Conservation (phyloP, 1,284 basidiomycete genomes). For the Gyrodon tennesseensis region DNA sequence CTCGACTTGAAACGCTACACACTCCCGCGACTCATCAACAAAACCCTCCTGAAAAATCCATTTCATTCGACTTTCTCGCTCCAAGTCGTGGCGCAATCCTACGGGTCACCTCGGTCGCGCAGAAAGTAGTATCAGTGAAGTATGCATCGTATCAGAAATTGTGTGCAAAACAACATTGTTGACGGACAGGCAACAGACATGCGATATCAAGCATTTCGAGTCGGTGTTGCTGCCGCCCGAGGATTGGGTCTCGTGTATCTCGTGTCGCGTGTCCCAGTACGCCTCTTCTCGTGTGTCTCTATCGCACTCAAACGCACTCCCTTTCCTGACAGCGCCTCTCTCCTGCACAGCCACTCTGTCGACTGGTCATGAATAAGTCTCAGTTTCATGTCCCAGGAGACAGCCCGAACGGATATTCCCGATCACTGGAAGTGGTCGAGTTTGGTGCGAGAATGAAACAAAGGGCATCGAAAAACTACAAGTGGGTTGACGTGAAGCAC, state of each 20-base stretch:
- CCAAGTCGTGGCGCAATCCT: conserved; percentile 80
- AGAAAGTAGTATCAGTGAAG: conserved; percentile 37
- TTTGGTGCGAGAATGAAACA: too few species aligned
- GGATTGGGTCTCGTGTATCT: conserved; percentile 92
- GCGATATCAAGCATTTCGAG: conserved; percentile 94
- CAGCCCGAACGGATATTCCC: too few species aligned
- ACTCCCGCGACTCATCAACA: conserved; percentile 97
- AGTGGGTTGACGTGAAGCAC: too few species aligned
- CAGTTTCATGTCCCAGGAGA: too few species aligned
- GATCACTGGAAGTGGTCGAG: too few species aligned
- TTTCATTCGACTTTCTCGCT: conserved; percentile 97
- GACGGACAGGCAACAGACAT: conserved; percentile 63
- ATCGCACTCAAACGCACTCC: background rate
- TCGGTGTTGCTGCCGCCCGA: conserved; percentile 90
- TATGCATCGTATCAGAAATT: conserved; percentile 13
- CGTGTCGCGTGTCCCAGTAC: conserved; percentile 67
- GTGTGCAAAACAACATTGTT: conserved; percentile 25
- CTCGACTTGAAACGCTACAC: conserved; percentile 90
- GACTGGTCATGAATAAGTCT: too few species aligned
- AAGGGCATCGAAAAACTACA: too few species aligned
- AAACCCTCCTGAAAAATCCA: conserved; percentile 75
- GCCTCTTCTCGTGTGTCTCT: conserved; percentile 30
- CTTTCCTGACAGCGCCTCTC: too few species aligned
- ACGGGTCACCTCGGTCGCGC: conserved; percentile 63
- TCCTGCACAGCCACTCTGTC: too few species aligned